phyloP scores from a whole-genome alignment of 2,329 filamentous ascomycete genomes.

The Dothideomycetes sp. region DNA sequence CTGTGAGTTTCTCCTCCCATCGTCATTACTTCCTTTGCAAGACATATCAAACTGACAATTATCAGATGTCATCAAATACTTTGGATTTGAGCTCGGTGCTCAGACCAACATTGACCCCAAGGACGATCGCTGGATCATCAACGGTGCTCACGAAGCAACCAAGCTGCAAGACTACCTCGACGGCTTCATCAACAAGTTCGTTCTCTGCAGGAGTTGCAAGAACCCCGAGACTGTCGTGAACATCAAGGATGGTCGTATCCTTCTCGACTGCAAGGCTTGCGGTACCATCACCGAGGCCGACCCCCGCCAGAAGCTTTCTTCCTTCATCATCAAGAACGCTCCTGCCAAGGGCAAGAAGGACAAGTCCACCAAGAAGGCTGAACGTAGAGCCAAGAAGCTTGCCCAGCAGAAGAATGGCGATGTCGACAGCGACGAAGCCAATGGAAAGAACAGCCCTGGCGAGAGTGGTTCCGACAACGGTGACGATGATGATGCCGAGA shows the following conservation, averaged over 20 bases:
- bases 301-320: conserved; percentile 85
- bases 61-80: conserved; percentile 91
- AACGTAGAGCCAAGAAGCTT: conserved; percentile 74
- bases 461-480: conserved; percentile 57
- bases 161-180: conserved; percentile 98
- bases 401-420: conserved; percentile 41
- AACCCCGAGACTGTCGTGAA: conserved; percentile 95
- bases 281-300: conserved; percentile 89
- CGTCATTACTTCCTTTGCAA: conserved; percentile 1
- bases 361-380: conserved; percentile 85
- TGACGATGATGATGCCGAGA: conserved; percentile 54
- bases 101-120: conserved; percentile 97
- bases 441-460: conserved; percentile 51
- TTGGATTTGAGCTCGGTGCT: conserved; percentile 95
- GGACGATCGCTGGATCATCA: conserved; percentile 99
- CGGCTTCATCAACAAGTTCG: conserved; percentile 96
- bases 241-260: conserved; percentile 86
- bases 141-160: conserved; percentile 85
- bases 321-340: conserved; percentile 94
- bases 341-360: conserved; percentile 93
- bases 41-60: conserved; percentile 2
- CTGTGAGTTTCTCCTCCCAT: conserved; percentile 31
- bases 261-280: conserved; percentile 97
- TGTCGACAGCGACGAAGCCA: conserved; percentile 38
- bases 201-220: conserved; percentile 99